phyloP scores from a whole-genome alignment of 2,329 filamentous ascomycete genomes.

The Trichophaea hybrida region DNA sequence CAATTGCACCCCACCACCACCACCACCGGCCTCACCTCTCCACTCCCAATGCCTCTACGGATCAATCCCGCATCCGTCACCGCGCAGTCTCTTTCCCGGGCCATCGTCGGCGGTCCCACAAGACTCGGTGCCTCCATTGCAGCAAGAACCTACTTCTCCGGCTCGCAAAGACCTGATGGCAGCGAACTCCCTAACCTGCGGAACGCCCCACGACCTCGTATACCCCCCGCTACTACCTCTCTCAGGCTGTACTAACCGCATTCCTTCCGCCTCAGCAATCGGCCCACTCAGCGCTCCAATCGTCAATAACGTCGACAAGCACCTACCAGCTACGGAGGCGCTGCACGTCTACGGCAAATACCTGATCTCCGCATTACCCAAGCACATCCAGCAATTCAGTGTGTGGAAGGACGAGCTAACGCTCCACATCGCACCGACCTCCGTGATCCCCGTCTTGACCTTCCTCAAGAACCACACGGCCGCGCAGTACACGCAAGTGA shows the following conservation, averaged over 20 bases:
- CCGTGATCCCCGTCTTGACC: slow-evolving; percentile 77
- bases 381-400: slow-evolving; percentile 97
- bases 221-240: not conserved
- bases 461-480: slow-evolving; percentile 98
- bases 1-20: not conserved
- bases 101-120: not conserved
- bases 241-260: too few relatives aligned
- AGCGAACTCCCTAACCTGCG: slow-evolving; percentile 18
- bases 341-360: slow-evolving; percentile 93
- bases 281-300: slow-evolving; percentile 20
- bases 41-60: slow-evolving; percentile 13
- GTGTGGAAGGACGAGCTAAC: slow-evolving; percentile 99
- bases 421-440: slow-evolving; percentile 78
- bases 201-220: slow-evolving; percentile 17
- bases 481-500: slow-evolving; percentile 88
- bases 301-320: slow-evolving; percentile 55
- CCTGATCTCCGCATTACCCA: slow-evolving; percentile 89
- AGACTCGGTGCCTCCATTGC: not conserved
- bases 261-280: slow-evolving; percentile 7
- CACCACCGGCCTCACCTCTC: not conserved
- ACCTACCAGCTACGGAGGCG: slow-evolving; percentile 68
- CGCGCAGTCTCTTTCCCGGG: slow-evolving; percentile 10
- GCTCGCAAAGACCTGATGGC: slow-evolving; percentile 16
- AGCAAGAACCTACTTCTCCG: slow-evolving; percentile 17
- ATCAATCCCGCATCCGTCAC: slow-evolving; percentile 5